A percentile compares a stretch with the other conserved stretches of the same genome.
phyloP scores from a whole-genome alignment of 2,329 filamentous ascomycete genomes.

The Arthrobotrys sphaeroides region DNA sequence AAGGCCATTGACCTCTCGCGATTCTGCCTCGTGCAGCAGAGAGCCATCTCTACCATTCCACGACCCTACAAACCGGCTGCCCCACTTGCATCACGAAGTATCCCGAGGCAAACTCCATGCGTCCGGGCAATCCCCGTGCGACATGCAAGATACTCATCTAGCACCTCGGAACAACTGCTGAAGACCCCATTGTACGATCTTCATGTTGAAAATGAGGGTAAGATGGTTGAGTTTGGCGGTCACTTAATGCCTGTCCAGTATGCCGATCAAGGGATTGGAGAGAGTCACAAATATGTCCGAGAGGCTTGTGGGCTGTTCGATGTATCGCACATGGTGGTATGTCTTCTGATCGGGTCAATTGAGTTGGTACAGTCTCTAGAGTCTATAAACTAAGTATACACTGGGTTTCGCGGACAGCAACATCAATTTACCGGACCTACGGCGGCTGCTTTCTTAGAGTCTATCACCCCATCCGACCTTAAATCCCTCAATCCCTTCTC shows the following conservation, averaged over 20 bases:
- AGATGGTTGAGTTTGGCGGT: conserved; percentile 96
- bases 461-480: conserved; percentile 80
- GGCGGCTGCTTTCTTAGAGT: conserved; percentile 82
- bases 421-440: conserved; percentile 75
- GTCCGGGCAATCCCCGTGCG: conserved; percentile 7
- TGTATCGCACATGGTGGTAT: conserved; percentile 86
- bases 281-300: conserved; percentile 90
- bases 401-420: conserved; percentile 7
- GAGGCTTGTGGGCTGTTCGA: conserved; percentile 91
- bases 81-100: conserved; percentile 6
- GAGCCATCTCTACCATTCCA: conserved; percentile 26
- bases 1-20: conserved; percentile 32
- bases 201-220: conserved; percentile 79
- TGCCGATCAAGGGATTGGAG: conserved; percentile 75
- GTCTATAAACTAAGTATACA: conserved; percentile 11
- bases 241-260: conserved; percentile 95
- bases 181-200: conserved; percentile 82
- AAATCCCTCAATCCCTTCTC: conserved; percentile 71
- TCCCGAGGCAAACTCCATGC: conserved; percentile 1
- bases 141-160: conserved; percentile 36
- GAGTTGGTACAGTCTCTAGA: not conserved
- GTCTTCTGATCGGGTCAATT: conserved; percentile 1
- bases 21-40: conserved; percentile 25
- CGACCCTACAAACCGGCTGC: conserved; percentile 18
- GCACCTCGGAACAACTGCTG: conserved; percentile 61